Conservation (phyloP, 441 rosid genomes). For the Populus trichocarpa region DNA sequence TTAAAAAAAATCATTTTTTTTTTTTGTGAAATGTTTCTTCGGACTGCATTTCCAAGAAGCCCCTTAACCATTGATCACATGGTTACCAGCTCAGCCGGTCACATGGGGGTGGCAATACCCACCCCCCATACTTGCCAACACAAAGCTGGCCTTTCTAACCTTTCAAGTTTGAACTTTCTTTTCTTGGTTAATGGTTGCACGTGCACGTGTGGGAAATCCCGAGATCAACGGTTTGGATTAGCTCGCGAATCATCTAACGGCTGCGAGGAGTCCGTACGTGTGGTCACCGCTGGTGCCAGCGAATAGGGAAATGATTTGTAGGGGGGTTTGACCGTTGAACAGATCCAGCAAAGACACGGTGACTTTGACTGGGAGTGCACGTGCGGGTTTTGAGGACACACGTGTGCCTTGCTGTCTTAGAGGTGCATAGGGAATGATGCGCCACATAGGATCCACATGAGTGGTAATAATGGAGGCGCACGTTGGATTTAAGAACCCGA, state of each 20-base stretch:
- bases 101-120: conserved; percentile 41
- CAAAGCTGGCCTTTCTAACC: conserved; percentile 17
- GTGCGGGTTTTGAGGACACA: conserved; percentile 35
- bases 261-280: conserved; percentile 9
- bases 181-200: conserved; percentile 33
- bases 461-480: conserved; percentile 32
- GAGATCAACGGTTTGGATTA: conserved; percentile 8
- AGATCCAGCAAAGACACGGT: conserved; percentile 30
- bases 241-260: conserved; percentile 19
- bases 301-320: conserved; percentile 7
- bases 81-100: conserved; percentile 61
- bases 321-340: conserved; percentile 38
- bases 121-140: not conserved
- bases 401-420: conserved; percentile 47
- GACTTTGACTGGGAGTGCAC: conserved; percentile 41
- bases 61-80: conserved; percentile 44
- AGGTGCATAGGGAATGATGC: conserved; percentile 20
- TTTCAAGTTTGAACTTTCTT: not conserved
- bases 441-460: conserved; percentile 49
- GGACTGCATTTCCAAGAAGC: not conserved
- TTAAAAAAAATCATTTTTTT: too few relatives aligned
- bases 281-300: conserved; percentile 31
- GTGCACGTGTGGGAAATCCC: conserved; percentile 33
- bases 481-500: conserved; percentile 12
- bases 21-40: too few relatives aligned